Conservation (phyloP, 129 eudicot genomes). For the Chrysanthemum seticuspe region DNA sequence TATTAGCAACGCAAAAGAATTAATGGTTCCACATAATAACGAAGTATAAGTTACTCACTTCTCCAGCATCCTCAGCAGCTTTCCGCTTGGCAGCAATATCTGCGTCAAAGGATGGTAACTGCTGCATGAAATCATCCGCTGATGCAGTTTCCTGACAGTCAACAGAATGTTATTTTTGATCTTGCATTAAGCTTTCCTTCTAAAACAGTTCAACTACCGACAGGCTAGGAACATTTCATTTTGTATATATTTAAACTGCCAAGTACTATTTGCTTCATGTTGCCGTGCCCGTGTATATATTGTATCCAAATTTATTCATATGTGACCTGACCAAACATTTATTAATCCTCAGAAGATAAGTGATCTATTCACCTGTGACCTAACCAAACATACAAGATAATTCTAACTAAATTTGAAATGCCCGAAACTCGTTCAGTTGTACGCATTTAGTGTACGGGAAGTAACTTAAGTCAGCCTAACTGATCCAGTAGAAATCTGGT, state of each 20-base stretch:
- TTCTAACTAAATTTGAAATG: not conserved
- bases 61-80: conserved; percentile 81
- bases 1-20: not conserved
- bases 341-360: conserved; percentile 1
- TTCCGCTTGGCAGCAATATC: conserved; percentile 59
- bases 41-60: conserved; percentile 51
- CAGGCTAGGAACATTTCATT: not conserved
- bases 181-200: too few relatives aligned
- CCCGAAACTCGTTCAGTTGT: too few relatives aligned
- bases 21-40: not conserved
- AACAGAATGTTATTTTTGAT: conserved; percentile 6
- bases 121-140: conserved; percentile 76
- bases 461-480: too few relatives aligned
- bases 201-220: not conserved
- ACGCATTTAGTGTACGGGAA: too few relatives aligned
- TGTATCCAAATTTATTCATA: not conserved
- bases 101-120: conserved; percentile 74
- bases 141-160: conserved; percentile 57
- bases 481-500: too few relatives aligned
- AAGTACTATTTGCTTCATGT: not conserved
- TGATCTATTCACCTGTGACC: not conserved
- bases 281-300: not conserved
- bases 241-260: not conserved
- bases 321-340: not conserved
- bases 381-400: not conserved